Base-by-base conservation (phyloP, 108 stramenopile species). In the Nitzschia sp. region DNA sequence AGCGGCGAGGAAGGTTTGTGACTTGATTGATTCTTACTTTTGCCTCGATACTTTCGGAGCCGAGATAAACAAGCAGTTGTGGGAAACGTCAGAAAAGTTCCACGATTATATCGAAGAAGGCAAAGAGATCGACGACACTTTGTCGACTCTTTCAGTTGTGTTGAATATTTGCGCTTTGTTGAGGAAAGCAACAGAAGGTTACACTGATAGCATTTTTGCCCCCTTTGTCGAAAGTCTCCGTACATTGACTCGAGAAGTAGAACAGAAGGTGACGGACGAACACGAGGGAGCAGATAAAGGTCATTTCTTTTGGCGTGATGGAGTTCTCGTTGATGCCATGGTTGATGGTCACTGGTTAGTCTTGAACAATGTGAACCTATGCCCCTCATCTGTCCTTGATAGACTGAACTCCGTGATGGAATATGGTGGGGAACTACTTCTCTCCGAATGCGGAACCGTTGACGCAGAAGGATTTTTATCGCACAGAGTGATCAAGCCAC, bases 401-500 rank as follows among this genome's bases (percentile, higher is more conserved):
- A 84, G 99, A 15, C 81, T 99, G 21, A 99, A 99, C 62, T 83
- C 97, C 1, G 77, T 99, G 27, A 85, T 97, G 58, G 99, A 99
- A 84, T 85, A 79, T 45, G 89, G 89, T 25, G 99, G 99, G 4
- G 77, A 81, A 31, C 85, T 99, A 5, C 75, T 97, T 8, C 75
- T 99, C 6, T 95, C 93, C 0, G 99, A 99, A 78, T 90, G 91
- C 53, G 97, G 98, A 33, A 62, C 81, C 0, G 72, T 73, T 28
- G 77, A 85, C 15, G 69, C 45, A 4, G 72, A 69, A 45, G 81
- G 74, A 72, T 21, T 54, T 13, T 36, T 11, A 5, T 19, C 47
- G 9, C 75, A 78, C n/a, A 66, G 97, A 36, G 63, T 88, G 9
- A 80, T 99, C 27, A 78, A 78, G 25, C 93, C 96, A 5, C 98